phyloP scores from a whole-genome alignment of 768 basidiomycete species.

The Amanita fuliginea region DNA sequence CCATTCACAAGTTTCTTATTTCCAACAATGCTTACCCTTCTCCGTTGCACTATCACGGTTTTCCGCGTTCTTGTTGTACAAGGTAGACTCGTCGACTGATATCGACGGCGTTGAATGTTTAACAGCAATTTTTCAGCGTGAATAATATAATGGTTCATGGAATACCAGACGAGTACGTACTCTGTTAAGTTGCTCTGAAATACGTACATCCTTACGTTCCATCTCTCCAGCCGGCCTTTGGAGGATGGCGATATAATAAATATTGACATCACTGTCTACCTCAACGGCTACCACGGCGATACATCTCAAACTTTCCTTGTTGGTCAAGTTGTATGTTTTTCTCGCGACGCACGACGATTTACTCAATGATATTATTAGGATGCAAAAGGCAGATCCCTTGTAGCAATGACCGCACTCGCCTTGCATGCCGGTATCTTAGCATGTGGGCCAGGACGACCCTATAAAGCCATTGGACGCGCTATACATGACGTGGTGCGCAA shows the following conservation, averaged over 20 bases:
- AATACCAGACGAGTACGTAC: constrained; percentile 76
- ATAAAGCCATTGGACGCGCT: constrained; percentile 58
- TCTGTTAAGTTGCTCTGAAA: background rate
- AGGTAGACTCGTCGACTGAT: constrained; percentile 19
- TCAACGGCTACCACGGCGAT: constrained; percentile 84
- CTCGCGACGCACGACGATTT: background rate
- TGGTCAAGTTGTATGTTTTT: constrained; percentile 53
- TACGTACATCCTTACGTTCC: background rate
- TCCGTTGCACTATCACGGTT: constrained; percentile 66
- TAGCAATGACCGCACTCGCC: constrained; percentile 50
- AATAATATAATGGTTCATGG: constrained; percentile 86
- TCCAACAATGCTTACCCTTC: constrained; percentile 72
- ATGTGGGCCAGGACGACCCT: constrained; percentile 65
- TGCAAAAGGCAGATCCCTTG: constrained; percentile 51
- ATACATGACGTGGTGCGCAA: constrained; percentile 43
- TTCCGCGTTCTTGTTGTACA: constrained; percentile 72
- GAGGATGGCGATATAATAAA: constrained; percentile 82
- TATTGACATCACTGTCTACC: constrained; percentile 77
- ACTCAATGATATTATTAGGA: constrained; percentile 37
- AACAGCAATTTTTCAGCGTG: constrained; percentile 49
- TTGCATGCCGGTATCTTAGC: constrained; percentile 58
- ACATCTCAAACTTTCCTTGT: constrained; percentile 79
- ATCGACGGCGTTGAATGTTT: constrained; percentile 22
- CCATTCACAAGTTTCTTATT: constrained; percentile 58
- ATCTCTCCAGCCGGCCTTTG: constrained; percentile 51